phyloP scores from a whole-genome alignment of 805 yeast genomes.

The Cyberlindnera nakhonratchasimensis region DNA sequence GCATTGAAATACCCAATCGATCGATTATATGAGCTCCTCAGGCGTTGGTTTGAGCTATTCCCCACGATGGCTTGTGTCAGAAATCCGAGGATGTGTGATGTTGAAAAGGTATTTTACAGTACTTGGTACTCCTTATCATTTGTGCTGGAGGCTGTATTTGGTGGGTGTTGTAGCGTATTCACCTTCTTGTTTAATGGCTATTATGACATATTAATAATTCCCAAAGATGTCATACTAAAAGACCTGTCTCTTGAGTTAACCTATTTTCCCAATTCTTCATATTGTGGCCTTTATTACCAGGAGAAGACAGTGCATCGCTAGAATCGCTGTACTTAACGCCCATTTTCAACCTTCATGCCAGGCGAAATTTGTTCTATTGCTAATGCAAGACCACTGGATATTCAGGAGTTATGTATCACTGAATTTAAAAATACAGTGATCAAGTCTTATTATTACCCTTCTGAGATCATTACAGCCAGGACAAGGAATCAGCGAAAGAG shows the following conservation, averaged over 20 bases:
- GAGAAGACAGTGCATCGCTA: constrained; percentile 17
- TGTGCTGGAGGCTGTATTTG: constrained; percentile 18
- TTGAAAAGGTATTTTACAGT: constrained; percentile 18
- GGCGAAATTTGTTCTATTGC: constrained; percentile 18
- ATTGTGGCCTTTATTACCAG: constrained; percentile 21
- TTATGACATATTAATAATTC: constrained; percentile 14
- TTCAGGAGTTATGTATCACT: constrained; percentile 22
- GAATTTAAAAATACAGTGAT: constrained; percentile 17
- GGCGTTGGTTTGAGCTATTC: constrained; percentile 16
- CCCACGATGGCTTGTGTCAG: constrained; percentile 21
- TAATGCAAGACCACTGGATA: constrained; percentile 19
- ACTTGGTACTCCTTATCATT: constrained; percentile 19
- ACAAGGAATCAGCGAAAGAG: background rate
- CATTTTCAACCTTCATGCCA: constrained; percentile 17
- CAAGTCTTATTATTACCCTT: constrained; percentile 21
- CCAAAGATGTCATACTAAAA: constrained; percentile 7
- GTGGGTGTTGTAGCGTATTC: constrained; percentile 21
- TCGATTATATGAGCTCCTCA: constrained; percentile 12
- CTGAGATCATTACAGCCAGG: constrained; percentile 7
- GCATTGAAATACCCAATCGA: constrained; percentile 21
- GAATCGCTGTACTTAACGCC: constrained; percentile 21
- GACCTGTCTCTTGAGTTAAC: constrained; percentile 11
- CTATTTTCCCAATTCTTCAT: constrained; percentile 16
- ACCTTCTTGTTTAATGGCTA: constrained; percentile 23
- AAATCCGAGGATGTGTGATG: constrained; percentile 9